Conservation (phyloP, 1,284 basidiomycete genomes). For the Gomphus bonarii region DNA sequence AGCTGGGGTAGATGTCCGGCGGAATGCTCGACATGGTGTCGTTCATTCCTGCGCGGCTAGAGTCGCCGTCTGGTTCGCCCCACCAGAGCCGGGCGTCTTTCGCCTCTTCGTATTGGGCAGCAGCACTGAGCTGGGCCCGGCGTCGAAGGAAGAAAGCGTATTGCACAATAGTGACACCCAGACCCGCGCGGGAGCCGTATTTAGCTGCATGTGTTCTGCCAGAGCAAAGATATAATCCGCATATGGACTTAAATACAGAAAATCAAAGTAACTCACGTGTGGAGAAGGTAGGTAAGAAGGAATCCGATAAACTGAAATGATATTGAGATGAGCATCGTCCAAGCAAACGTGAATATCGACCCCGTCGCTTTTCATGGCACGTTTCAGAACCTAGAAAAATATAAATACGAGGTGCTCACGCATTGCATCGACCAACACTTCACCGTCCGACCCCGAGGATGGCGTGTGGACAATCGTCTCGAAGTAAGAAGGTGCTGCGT, state of each 20-base stretch:
- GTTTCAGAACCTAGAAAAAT: neutral
- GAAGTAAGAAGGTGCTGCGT: slow-evolving; percentile 94
- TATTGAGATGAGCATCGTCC: slow-evolving; percentile 81
- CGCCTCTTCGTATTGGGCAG: neutral
- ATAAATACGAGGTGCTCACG: slow-evolving; percentile 49
- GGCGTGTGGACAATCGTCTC: slow-evolving; percentile 89
- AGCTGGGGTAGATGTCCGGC: slow-evolving; percentile 9
- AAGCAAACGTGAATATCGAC: slow-evolving; percentile 51
- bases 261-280: slow-evolving; percentile 32
- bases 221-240: slow-evolving; percentile 20
- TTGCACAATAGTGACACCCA: slow-evolving; percentile 91
- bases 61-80: slow-evolving; percentile 15
- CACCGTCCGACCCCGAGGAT: slow-evolving; percentile 38
- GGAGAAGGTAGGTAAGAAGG: slow-evolving; percentile 86
- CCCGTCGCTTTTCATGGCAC: slow-evolving; percentile 10
- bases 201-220: slow-evolving; percentile 80
- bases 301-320: slow-evolving; percentile 98
- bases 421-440: slow-evolving; percentile 67
- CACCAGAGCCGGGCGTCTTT: slow-evolving; percentile 12
- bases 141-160: slow-evolving; percentile 47
- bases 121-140: slow-evolving; percentile 6
- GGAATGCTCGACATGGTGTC: slow-evolving; percentile 27
- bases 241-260: slow-evolving; percentile 17
- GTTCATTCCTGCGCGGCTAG: slow-evolving; percentile 25
- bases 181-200: slow-evolving; percentile 86